Percentiles rank a stretch among this genome's conserved stretches.
phyloP scores from a whole-genome alignment of 768 basidiomycete genomes.

The Gyrodon lividus region DNA sequence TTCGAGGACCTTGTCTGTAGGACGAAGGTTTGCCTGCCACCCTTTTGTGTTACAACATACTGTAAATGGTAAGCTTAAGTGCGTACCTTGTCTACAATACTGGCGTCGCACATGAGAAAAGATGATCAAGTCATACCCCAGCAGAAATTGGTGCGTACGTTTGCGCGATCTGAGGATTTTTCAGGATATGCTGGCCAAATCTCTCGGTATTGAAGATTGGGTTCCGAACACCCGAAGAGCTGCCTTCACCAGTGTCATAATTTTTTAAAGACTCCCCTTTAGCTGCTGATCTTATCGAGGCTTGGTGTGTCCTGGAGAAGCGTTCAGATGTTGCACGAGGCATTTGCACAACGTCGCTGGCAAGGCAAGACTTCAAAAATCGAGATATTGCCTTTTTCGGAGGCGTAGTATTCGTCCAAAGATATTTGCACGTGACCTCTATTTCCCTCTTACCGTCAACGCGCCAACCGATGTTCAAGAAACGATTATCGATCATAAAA shows the following conservation, averaged over 20 bases:
- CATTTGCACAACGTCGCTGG: constrained; percentile 41
- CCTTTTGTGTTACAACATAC: constrained; percentile 2
- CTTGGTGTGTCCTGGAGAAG: constrained; percentile 68
- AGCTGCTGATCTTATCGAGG: constrained; percentile 46
- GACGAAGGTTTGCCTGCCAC: constrained; percentile 79
- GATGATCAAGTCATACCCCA: constrained; percentile 12
- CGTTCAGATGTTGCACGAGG: constrained; percentile 77
- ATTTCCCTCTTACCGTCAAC: neutral
- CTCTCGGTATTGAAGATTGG: constrained; percentile 93
- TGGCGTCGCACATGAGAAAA: constrained; percentile 17
- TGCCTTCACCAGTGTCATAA: constrained; percentile 39
- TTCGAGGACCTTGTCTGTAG: constrained; percentile 95
- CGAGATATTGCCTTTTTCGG: constrained; percentile 21
- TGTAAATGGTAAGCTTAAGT: neutral
- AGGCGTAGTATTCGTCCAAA: neutral
- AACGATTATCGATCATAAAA: constrained; percentile 64
- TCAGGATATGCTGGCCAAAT: constrained; percentile 97
- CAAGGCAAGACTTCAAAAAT: neutral
- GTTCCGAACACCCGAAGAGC: constrained; percentile 56
- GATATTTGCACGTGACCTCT: neutral
- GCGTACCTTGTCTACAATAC: constrained; percentile 62
- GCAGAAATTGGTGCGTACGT: constrained; percentile 52
- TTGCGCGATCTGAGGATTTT: constrained; percentile 89
- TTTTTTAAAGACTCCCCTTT: constrained; percentile 33
- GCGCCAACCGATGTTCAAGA: constrained; percentile 67